Base-by-base conservation (phyloP, 2,329 filamentous ascomycete genomes). In the Sarocladium brachiariae region DNA sequence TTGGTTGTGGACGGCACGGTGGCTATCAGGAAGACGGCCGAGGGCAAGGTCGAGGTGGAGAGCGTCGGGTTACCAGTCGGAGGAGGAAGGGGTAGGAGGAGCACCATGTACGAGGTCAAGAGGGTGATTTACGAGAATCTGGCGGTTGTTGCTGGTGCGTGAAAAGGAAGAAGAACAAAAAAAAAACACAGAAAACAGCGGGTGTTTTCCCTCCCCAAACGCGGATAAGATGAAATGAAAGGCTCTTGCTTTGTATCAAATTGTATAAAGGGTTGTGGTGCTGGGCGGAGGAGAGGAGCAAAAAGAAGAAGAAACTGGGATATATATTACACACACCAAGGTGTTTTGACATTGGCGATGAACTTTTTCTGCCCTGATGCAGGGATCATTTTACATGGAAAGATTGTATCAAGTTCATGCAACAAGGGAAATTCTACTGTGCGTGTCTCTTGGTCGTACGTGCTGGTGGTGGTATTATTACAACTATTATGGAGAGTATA, bases 111-210 rank as follows among this genome's bases (percentile, higher is more conserved):
- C 62, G 87, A 87, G 49, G 92, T 97, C 9, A 89, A 89, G 70
- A 84, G 76, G 68, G 90, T 88, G 68, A 95, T 99, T 56, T 99
- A 99, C 65, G 89, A 95, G 58, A 91, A 89, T 8, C 69, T 99
- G 63, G 93, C 93, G 30, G 89, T 97, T 53, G 91, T 99, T 57
- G 86, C 86, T 14, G 88, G 87, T 41, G 79, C 77, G 46, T 88
- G 65, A 37, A n/a, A n/a, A n/a, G n/a, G 13, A 30, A 30, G 13
- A 30, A 30, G 27, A 30, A 30, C 7, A 30, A 30, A 30, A 30
- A 30, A 30, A 7, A 13, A 30, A 30, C 27, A 30, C 27, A 31
- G 30, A 14, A 14, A 14, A 31, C 30, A 31, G 8, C n/a, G n/a
- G n/a, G n/a, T n/a, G n/a, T n/a, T n/a, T n/a, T n/a, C n/a, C 27